Percentiles rank a stretch among this genome's conserved stretches.
Conservation (phyloP, 2,329 filamentous ascomycete species). For the Pseudogymnoascus sp. region DNA sequence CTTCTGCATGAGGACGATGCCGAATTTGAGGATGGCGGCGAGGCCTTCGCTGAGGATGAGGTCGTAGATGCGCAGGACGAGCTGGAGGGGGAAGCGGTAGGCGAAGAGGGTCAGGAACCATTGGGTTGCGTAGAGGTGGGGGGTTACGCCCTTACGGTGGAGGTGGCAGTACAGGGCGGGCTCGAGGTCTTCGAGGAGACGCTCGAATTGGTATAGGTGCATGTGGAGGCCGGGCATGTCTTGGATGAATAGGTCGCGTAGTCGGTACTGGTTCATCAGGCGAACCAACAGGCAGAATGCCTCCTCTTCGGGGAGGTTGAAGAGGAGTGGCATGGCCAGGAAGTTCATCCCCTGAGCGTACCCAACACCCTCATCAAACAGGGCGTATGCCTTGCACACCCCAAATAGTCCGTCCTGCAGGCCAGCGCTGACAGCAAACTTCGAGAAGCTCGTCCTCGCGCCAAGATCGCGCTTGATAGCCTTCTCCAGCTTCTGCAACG, state of each 20-base stretch:
- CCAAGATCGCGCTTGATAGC: slow-evolving; percentile 85
- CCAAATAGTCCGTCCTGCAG: slow-evolving; percentile 92
- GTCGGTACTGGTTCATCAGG: slow-evolving; percentile 91
- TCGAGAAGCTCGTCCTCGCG: slow-evolving; percentile 89
- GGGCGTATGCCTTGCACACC: slow-evolving; percentile 92
- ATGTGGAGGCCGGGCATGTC: slow-evolving; percentile 96
- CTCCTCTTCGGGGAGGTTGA: slow-evolving; percentile 98
- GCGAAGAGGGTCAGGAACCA: slow-evolving; percentile 99
- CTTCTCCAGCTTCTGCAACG: slow-evolving; percentile 80
- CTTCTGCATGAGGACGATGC: slow-evolving; percentile 92
- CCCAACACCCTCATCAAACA: slow-evolving; percentile 89
- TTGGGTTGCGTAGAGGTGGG: slow-evolving; percentile 92
- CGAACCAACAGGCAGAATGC: slow-evolving; percentile 89
- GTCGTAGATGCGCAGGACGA: slow-evolving; percentile 94
- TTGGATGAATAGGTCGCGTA: slow-evolving; percentile 86
- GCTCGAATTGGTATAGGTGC: slow-evolving; percentile 89
- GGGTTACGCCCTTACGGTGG: slow-evolving; percentile 75
- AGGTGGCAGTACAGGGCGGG: slow-evolving; percentile 93
- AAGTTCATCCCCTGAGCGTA: slow-evolving; percentile 99
- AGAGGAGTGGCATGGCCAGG: slow-evolving; percentile 88
- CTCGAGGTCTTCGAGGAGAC: slow-evolving; percentile 85
- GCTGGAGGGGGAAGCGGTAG: slow-evolving; percentile 91
- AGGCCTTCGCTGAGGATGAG: slow-evolving; percentile 89
- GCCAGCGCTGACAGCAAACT: slow-evolving; percentile 83
- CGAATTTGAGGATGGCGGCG: slow-evolving; percentile 88